Percentiles rank a stretch among this genome's conserved stretches.
phyloP scores from a whole-genome alignment of 1,284 basidiomycete species.

The Sphaerobolus stellatus region DNA sequence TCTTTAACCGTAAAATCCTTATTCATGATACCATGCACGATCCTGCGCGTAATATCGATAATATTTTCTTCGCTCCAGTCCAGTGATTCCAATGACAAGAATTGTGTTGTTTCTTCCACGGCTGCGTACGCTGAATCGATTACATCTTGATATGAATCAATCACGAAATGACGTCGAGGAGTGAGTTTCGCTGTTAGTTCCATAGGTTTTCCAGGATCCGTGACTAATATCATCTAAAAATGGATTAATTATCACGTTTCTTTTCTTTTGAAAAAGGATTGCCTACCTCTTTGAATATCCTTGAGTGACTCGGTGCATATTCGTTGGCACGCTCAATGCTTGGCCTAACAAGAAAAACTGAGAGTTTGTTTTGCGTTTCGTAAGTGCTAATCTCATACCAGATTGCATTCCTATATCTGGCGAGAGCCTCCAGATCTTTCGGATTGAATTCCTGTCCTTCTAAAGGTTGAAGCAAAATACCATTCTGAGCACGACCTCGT shows the following conservation, averaged over 20 bases:
- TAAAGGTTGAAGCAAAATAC: slow-evolving; percentile 42
- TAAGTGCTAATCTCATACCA: slow-evolving; percentile 33
- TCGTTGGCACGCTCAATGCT: slow-evolving; percentile 42
- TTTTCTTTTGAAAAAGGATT: neutral
- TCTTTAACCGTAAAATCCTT: slow-evolving; percentile 17
- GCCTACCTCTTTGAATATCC: slow-evolving; percentile 21
- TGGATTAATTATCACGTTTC: neutral
- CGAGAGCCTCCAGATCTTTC: slow-evolving; percentile 20
- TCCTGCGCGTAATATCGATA: slow-evolving; percentile 11
- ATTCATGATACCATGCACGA: slow-evolving; percentile 18
- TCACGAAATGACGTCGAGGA: slow-evolving; percentile 21
- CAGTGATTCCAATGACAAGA: slow-evolving; percentile 7
- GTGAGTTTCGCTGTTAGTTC: slow-evolving; percentile 37
- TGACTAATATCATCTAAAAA: slow-evolving; percentile 12
- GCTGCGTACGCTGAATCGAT: slow-evolving; percentile 17
- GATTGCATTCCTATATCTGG: slow-evolving; percentile 34
- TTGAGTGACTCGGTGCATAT: slow-evolving; percentile 36
- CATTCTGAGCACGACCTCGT: slow-evolving; percentile 40
- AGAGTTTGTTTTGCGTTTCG: neutral
- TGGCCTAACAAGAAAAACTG: slow-evolving; percentile 22
- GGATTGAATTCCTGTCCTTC: slow-evolving; percentile 27
- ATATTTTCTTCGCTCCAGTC: neutral
- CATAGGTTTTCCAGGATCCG: slow-evolving; percentile 12
- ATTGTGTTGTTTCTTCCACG: slow-evolving; percentile 4
- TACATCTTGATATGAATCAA: neutral